These are phyloP conservation scores for Yamadazyma trypodendri DNA, from an alignment of 1,139 yeast species.

Conservation along the genomic window DNA sequence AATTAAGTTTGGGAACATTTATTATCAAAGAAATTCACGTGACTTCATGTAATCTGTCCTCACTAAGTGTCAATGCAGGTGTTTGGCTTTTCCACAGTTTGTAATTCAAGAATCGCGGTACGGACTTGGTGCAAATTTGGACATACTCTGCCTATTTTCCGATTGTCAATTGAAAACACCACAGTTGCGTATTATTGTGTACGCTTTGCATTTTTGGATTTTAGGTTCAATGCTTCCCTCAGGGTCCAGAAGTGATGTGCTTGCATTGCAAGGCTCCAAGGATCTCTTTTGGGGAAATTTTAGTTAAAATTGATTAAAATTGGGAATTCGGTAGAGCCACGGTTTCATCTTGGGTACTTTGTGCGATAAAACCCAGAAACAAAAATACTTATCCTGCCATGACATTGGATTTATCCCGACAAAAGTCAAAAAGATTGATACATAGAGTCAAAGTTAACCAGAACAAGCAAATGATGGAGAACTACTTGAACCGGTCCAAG, in stretches of 20 bases:
- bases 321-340: too few species aligned
- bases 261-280: too few species aligned
- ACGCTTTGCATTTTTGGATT: background rate
- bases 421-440: conserved; percentile 47
- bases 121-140: background rate
- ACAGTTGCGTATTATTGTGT: conserved; percentile 1
- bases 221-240: too few species aligned
- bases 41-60: conserved; percentile 5
- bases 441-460: conserved; percentile 27
- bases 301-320: too few species aligned
- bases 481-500: conserved; percentile 34
- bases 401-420: conserved; percentile 29
- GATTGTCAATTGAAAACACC: too few species aligned
- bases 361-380: background rate
- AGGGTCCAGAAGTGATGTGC: too few species aligned
- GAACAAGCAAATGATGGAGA: conserved; percentile 28
- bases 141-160: too few species aligned
- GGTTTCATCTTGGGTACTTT: too few species aligned
- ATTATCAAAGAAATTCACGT: conserved; percentile 8
- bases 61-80: background rate
- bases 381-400: too few species aligned
- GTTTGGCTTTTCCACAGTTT: background rate
- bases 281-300: too few species aligned
- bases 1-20: background rate
- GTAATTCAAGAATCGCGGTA: background rate